Conservation (phyloP, 179 eudicot genomes). For the Actinidia arguta region DNA sequence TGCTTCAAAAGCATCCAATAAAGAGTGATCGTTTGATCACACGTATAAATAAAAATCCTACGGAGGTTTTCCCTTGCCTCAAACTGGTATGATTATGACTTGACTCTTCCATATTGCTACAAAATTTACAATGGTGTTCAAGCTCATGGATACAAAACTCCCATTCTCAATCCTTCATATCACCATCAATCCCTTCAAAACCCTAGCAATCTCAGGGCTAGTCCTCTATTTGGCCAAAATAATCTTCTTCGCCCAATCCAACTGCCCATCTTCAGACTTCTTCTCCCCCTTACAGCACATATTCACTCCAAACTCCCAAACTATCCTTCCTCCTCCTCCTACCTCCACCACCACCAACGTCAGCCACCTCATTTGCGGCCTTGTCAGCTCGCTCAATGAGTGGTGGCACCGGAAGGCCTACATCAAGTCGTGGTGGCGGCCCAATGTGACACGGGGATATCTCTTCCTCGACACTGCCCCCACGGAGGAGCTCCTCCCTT, state of each 20-base stretch:
- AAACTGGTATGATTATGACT: too few relatives aligned
- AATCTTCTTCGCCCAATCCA: background rate
- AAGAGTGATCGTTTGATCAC: too few relatives aligned
- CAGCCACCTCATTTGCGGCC: conserved; percentile 52
- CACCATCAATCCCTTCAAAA: background rate
- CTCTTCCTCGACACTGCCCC: conserved; percentile 51
- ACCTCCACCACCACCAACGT: conserved; percentile 33
- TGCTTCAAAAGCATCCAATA: too few relatives aligned
- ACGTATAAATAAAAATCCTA: too few relatives aligned
- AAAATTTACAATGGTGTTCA: too few relatives aligned
- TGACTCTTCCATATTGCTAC: too few relatives aligned
- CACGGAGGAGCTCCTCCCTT: conserved; percentile 31
- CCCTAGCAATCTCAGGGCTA: conserved; percentile 15
- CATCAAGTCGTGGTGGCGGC: conserved; percentile 71
- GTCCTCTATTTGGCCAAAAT: conserved; percentile 11
- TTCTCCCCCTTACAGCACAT: background rate
- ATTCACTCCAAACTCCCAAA: background rate
- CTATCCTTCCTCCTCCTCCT: background rate
- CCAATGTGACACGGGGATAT: conserved; percentile 56
- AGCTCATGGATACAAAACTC: background rate
- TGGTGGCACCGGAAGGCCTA: conserved; percentile 42
- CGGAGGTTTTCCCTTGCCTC: too few relatives aligned
- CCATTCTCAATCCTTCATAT: background rate
- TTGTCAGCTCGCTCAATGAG: conserved; percentile 36
- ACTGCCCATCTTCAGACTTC: background rate